Conservation (phyloP, 2,329 filamentous ascomycete species). For the Zasmidium citrigriseum region DNA sequence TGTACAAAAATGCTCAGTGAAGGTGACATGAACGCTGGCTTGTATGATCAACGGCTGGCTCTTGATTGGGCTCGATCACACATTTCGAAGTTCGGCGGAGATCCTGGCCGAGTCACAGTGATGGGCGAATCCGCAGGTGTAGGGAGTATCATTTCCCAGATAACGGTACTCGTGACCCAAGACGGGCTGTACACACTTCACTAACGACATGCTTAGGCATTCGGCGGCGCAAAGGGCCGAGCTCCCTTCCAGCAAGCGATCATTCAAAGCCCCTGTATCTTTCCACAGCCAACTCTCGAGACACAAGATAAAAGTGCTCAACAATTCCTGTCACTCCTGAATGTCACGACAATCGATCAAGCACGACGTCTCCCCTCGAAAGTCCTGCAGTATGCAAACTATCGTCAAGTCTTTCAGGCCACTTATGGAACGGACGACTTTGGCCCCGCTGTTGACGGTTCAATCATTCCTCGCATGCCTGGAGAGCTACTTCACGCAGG, state of each 20-base stretch:
- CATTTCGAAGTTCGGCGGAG: slow-evolving; percentile 55
- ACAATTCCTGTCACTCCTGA: slow-evolving; percentile 43
- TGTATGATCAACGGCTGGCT: slow-evolving; percentile 57
- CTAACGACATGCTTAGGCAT: too few species aligned
- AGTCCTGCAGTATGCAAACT: slow-evolving; percentile 45
- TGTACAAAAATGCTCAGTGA: slow-evolving; percentile 44
- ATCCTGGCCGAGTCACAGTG: slow-evolving; percentile 41
- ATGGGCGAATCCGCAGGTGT: slow-evolving; percentile 56
- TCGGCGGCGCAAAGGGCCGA: slow-evolving; percentile 47
- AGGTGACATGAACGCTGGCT: slow-evolving; percentile 51
- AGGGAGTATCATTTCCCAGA: slow-evolving; percentile 57
- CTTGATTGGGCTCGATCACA: slow-evolving; percentile 55
- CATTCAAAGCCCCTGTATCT: slow-evolving; percentile 48
- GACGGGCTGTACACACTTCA: too few species aligned
- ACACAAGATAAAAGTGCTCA: slow-evolving; percentile 44
- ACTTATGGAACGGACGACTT: slow-evolving; percentile 48
- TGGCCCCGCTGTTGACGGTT: slow-evolving; percentile 50
- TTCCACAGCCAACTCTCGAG: slow-evolving; percentile 36
- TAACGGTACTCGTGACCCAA: too few species aligned
- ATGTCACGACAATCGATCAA: slow-evolving; percentile 47
- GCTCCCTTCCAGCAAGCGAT: slow-evolving; percentile 50
- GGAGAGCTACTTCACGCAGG: slow-evolving; percentile 47
- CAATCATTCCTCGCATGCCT: slow-evolving; percentile 51
- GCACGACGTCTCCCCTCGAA: slow-evolving; percentile 45
- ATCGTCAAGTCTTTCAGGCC: slow-evolving; percentile 41